These are phyloP conservation scores for Blastobotrys muscicola DNA, from an alignment of 805 yeast species.

Conservation along the genomic window DNA sequence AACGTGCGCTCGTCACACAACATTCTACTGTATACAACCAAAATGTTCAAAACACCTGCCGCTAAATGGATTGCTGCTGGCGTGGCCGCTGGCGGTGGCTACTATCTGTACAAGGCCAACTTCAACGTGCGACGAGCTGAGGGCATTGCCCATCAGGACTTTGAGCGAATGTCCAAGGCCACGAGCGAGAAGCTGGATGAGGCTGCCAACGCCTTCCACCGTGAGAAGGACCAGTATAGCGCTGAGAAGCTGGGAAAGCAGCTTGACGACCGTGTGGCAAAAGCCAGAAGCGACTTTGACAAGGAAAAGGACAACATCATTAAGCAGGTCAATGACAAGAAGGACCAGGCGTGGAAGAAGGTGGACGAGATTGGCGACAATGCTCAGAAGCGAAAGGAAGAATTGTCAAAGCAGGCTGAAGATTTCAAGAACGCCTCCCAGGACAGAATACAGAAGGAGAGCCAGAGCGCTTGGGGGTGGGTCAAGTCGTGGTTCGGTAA, in stretches of 20 bases:
- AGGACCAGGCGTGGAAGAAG: slow-evolving; percentile 7
- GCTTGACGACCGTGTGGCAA: slow-evolving; percentile 6
- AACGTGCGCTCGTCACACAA: no score
- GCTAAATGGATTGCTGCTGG: slow-evolving; percentile 3
- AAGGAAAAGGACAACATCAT: slow-evolving; percentile 6
- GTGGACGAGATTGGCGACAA: slow-evolving; percentile 3
- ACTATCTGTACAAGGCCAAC: slow-evolving; percentile 14
- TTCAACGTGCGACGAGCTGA: slow-evolving; percentile 13
- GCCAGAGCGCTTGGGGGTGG: no score
- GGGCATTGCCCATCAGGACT: slow-evolving; percentile 15
- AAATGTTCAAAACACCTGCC: no score
- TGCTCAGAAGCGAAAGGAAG: slow-evolving; percentile 4
- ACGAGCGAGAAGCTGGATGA: slow-evolving; percentile 1
- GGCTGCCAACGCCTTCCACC: no score
- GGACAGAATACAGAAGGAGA: no score
- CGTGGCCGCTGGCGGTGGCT: slow-evolving; percentile 15
- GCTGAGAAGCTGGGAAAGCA: slow-evolving; percentile 11
- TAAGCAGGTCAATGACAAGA: slow-evolving; percentile 2
- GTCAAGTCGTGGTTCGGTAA: no score
- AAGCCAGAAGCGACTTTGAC: background rate
- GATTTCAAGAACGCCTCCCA: no score
- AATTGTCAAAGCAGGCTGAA: slow-evolving; percentile 4
- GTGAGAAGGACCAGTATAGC: background rate
- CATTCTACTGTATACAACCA: no score
- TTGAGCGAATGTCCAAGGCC: slow-evolving; percentile 9